Percentiles rank a stretch among this genome's conserved stretches.
Conservation (phyloP, 78 protist genomes). For the Dictyostelium citrinum region DNA sequence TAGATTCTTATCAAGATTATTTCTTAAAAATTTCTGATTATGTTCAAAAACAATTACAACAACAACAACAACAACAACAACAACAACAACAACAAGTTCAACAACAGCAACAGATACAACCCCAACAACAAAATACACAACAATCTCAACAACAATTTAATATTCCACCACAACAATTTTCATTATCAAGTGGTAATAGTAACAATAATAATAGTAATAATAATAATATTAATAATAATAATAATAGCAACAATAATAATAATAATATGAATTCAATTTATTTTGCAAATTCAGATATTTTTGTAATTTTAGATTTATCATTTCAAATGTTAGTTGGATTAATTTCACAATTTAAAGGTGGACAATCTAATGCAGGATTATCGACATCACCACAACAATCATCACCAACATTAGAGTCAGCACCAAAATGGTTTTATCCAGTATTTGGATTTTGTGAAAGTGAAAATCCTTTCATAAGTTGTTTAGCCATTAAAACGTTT, state of each 20-base stretch:
- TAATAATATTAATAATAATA: no score
- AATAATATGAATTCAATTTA: neutral
- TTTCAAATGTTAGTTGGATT: constrained; percentile 53
- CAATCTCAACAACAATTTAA: neutral
- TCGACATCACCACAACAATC: neutral
- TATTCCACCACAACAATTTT: neutral
- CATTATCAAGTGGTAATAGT: neutral
- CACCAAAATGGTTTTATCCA: constrained; percentile 74
- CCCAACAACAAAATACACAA: neutral
- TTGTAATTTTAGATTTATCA: constrained; percentile 45
- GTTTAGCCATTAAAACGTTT: constrained; percentile 51
- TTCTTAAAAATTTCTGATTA: neutral
- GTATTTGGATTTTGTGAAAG: constrained; percentile 33
- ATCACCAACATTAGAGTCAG: constrained; percentile 23
- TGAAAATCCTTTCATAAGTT: constrained; percentile 55
- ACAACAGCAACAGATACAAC: neutral
- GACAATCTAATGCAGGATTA: neutral
- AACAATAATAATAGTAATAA: neutral
- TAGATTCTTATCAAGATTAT: constrained; percentile 52
- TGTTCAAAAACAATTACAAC: constrained; percentile 1
- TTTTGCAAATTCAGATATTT: constrained; percentile 12
- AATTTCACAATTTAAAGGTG: constrained; percentile 22
- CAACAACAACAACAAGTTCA: neutral
- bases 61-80: neutral
- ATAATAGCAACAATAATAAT: neutral